Evolutionary conservation across 768 basidiomycete genomes (phyloP), one percentile per base, ranked within the genome.

Genomic region (Xerocomellus amylosporus): DNA sequence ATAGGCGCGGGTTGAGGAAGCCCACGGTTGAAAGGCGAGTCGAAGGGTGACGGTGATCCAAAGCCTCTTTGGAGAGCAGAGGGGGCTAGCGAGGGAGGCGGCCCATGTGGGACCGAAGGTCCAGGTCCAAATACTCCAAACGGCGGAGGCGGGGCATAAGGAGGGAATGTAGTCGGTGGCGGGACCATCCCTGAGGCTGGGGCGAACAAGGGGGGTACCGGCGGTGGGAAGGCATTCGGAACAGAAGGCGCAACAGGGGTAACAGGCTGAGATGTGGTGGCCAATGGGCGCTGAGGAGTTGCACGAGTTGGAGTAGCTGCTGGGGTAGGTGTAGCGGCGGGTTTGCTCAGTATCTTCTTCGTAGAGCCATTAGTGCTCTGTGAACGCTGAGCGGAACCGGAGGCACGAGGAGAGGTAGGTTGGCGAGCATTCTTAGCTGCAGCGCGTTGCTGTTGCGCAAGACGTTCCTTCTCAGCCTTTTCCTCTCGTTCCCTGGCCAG

Each of bases 341-440:
- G 66, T 69, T 86, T 87, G 64, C 73, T 80, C 63, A 78, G 73
- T 52, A 78, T 80, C 76, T 87, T 89, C 79, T 88, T 89, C 43
- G 77, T 65, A 15, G 71, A 67, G 20, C 78, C 75, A 57, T 78
- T 80, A 37, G 72, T 75, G 36, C 75, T 76, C 9, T 76, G 76
- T 30, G 77, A 75, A 34, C 76, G 79, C 56, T 74, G 78, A 42
- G 76, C 70, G 20, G 81, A 77, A 24, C 75, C 74, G n/a, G 79
- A 76, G 10, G 78, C 69, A 36, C 76, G 82, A 59, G 76, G 81
- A 54, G 81, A 80, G 8, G 79, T 73, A 34, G 80, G 82, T 48
- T 77, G 65, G 49, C 85, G 80, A 46, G 74, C 58, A 38, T 69
- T 74, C 62, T 74, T 81, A 47, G 75, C 70, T 46, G 74, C 72